A percentile compares a stretch with the other conserved stretches of the same genome.
Evolutionary conservation across 2,329 filamentous ascomycete genomes (phyloP).

Genomic region (Aspergillus calidoustus): DNA sequence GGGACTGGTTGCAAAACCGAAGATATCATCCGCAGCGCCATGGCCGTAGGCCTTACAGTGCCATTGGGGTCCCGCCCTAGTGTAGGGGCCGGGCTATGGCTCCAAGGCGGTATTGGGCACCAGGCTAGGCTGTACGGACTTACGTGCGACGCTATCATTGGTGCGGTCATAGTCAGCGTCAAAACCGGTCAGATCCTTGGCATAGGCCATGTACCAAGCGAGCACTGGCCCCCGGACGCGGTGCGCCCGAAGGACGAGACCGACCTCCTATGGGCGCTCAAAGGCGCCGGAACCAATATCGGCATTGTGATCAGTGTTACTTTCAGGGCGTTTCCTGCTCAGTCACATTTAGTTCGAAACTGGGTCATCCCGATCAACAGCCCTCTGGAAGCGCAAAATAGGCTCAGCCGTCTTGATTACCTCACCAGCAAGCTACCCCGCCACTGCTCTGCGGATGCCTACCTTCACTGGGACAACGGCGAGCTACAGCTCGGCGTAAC

Average conservation of each 20-base stretch:
- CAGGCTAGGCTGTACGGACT: constrained; percentile 61
- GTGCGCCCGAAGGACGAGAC: constrained; percentile 53
- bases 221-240: constrained; percentile 48
- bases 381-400: constrained; percentile 37
- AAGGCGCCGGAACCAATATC: constrained; percentile 64
- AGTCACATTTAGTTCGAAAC: constrained; percentile 46
- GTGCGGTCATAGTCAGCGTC: constrained; percentile 62
- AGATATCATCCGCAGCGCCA: constrained; percentile 56
- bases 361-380: constrained; percentile 43
- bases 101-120: constrained; percentile 69
- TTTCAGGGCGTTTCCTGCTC: constrained; percentile 54
- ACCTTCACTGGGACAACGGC: constrained; percentile 57
- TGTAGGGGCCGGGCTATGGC: constrained; percentile 66
- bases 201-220: constrained; percentile 57
- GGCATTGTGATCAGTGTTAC: constrained; percentile 60
- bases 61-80: constrained; percentile 66
- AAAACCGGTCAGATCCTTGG: constrained; percentile 53
- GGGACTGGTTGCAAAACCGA: constrained; percentile 62
- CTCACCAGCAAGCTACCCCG: constrained; percentile 47
- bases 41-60: constrained; percentile 57
- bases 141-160: constrained; percentile 63
- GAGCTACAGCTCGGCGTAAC: constrained; percentile 59
- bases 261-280: constrained; percentile 62
- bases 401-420: constrained; percentile 44
- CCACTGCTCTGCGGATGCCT: constrained; percentile 58